Evolutionary conservation across 2,329 filamentous ascomycete genomes (phyloP), one percentile per base, ranked within the genome.

Genomic region (Paraphoma chrysanthemicola): DNA sequence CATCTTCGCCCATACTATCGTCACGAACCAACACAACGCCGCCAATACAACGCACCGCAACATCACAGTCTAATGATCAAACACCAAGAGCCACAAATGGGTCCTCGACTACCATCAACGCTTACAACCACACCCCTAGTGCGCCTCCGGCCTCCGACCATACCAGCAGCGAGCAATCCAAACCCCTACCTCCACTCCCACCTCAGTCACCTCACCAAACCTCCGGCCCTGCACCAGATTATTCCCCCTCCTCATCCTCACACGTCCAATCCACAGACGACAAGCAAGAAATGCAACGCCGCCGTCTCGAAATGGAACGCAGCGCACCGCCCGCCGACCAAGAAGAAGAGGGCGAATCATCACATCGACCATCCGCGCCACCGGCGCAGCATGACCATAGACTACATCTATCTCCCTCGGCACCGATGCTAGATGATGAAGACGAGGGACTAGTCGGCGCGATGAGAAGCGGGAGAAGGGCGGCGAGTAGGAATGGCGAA

Each of bases 281-380:
- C 74, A 95, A 96, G 73, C 87, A 89, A 65, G 92, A 96, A 71
- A 79, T 92, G 6, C 90, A 93, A 48, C 69, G 78, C 14, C 72
- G 74, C 8, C 69, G 77, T 46, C 62, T 82, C 4, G 68, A 79
- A 59, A 63, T 76, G 58, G 77, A 79, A 44, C 69, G 72, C 8
- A 82, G 79, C 39, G 78, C 77, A 4, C 80, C 80, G 2, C 69
- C 71, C 1, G 63, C 55, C 2, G 64, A 70, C 4, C 59, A 66
- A 10, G 59, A 64, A 11, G 69, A 69, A 23, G 66, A 69, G 11
- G 61, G 53, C 6, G 66, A 56, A 16, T 45, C 58, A 14, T 63
- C 63, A 6, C 59, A 57, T 18, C 51, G 43, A n/a, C 60, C 60
- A 10, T 71, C 68, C 5, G 62, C 63, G 30, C 67, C 63, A 16